These are phyloP conservation scores for Allium sativum DNA, from an alignment of 106 monocot species.

Conservation along the genomic window DNA sequence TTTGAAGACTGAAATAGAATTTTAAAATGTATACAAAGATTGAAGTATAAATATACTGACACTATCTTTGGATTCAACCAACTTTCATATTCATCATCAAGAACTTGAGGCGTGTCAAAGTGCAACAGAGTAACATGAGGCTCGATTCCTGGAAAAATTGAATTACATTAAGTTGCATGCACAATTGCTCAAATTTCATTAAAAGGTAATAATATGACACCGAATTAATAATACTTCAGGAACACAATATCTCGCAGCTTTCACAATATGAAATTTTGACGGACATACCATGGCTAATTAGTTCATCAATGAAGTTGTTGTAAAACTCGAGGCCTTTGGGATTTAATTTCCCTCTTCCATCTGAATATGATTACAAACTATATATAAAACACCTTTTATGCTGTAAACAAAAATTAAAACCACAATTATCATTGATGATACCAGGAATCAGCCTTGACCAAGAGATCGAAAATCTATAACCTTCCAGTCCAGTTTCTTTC, in stretches of 20 bases:
- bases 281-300: constrained; percentile 38
- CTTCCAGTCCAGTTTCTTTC: constrained; percentile 42
- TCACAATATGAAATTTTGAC: neutral
- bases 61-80: constrained; percentile 67
- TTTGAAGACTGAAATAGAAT: neutral
- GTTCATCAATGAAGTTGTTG: constrained; percentile 53
- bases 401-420: neutral
- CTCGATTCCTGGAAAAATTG: constrained; percentile 37
- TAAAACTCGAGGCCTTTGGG: constrained; percentile 55
- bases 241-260: neutral
- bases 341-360: constrained; percentile 58
- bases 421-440: constrained; percentile 5
- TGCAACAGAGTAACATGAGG: constrained; percentile 55
- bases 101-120: constrained; percentile 54
- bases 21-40: constrained; percentile 1
- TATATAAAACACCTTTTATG: neutral
- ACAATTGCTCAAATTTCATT: neutral
- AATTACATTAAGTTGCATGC: neutral
- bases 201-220: too few species aligned
- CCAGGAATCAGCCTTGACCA: constrained; percentile 76
- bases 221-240: too few species aligned
- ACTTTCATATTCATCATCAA: constrained; percentile 69
- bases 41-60: constrained; percentile 19
- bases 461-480: constrained; percentile 67
- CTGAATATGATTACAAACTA: constrained; percentile 8